phyloP scores from a whole-genome alignment of 257 asterid genomes.

The Craterostigma plantagineum region DNA sequence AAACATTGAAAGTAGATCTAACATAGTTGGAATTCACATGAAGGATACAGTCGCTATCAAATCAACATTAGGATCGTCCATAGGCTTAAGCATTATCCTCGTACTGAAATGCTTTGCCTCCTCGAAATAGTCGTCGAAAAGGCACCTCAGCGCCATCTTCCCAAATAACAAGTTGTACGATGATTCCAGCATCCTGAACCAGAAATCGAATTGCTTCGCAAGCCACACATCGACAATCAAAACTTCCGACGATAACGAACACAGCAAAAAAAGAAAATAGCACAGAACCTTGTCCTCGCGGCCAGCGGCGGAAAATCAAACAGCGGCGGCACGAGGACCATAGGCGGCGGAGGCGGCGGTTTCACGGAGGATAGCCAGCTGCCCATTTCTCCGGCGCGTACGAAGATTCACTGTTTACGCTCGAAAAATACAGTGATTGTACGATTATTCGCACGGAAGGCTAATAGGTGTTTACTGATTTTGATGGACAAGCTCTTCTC shows the following conservation, averaged over 20 bases:
- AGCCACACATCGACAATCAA: too few species aligned
- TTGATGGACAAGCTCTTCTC: too few species aligned
- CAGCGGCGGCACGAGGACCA: slow-evolving; percentile 77
- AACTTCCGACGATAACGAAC: too few species aligned
- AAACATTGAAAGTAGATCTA: neutral
- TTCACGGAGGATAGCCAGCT: slow-evolving; percentile 22
- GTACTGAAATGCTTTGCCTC: slow-evolving; percentile 40
- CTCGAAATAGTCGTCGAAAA: slow-evolving; percentile 53
- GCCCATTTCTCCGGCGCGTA: slow-evolving; percentile 21
- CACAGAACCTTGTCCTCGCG: slow-evolving; percentile 46
- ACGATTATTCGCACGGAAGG: too few species aligned
- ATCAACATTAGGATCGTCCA: slow-evolving; percentile 65
- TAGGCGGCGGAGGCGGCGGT: slow-evolving; percentile 61
- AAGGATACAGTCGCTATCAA: slow-evolving; percentile 71
- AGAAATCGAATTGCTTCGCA: neutral
- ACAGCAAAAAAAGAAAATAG: neutral
- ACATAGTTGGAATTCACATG: neutral
- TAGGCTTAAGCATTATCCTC: slow-evolving; percentile 56
- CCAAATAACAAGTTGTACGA: slow-evolving; percentile 56
- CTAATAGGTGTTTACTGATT: too few species aligned
- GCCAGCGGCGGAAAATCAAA: slow-evolving; percentile 74
- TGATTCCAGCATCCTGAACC: slow-evolving; percentile 65
- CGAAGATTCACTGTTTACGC: too few species aligned
- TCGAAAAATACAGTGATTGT: too few species aligned
- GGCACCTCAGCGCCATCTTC: slow-evolving; percentile 42